Evolutionary conservation across 2,329 filamentous ascomycete species (phyloP).

Genomic region (Coleophoma cylindrospora): DNA sequence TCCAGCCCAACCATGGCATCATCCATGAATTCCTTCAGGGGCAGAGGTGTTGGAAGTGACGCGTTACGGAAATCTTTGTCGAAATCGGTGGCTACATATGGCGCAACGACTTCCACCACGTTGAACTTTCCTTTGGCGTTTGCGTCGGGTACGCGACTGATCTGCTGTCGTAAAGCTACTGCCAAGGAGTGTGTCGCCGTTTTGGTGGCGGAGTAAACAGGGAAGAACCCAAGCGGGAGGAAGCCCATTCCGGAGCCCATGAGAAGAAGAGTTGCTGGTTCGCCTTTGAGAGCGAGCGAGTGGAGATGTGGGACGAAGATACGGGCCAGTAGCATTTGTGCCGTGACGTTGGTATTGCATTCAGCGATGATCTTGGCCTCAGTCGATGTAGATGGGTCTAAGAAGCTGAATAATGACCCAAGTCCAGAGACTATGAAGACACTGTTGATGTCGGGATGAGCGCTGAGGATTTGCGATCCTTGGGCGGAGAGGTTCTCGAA

Average conservation of each 20-base stretch:
- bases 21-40: background rate
- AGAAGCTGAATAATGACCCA: too few relatives aligned
- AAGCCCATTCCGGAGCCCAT: conserved; percentile 20
- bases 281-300: background rate
- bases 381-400: too few relatives aligned
- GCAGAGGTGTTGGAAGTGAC: background rate
- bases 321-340: too few relatives aligned
- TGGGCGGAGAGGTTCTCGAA: background rate
- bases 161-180: conserved; percentile 19
- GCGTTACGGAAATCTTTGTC: conserved; percentile 21
- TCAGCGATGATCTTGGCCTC: too few relatives aligned
- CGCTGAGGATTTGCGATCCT: background rate
- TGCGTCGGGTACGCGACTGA: conserved; percentile 1
- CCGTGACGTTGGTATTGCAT: too few relatives aligned
- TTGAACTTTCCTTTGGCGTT: conserved; percentile 17
- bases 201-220: conserved; percentile 26
- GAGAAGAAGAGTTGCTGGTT: conserved; percentile 17
- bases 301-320: too few relatives aligned
- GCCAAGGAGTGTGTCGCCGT: conserved; percentile 21
- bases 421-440: too few relatives aligned
- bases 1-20: background rate
- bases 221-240: conserved; percentile 20
- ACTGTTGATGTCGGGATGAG: background rate
- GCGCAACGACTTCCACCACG: conserved; percentile 26
- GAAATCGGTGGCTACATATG: conserved; percentile 27